Conservation (phyloP, 495 filamentous ascomycete species). For the Penicillium turbatum region DNA sequence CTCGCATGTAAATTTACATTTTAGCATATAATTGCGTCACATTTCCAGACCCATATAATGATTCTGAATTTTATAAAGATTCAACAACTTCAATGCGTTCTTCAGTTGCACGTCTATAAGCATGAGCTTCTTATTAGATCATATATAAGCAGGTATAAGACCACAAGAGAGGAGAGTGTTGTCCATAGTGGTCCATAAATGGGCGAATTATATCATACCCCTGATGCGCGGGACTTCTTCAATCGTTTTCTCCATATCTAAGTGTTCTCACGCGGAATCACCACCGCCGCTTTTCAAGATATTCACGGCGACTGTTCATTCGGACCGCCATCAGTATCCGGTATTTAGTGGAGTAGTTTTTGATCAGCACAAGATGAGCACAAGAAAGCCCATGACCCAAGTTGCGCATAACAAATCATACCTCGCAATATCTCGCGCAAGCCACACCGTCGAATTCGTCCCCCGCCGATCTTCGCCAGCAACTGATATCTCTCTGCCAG, state of each 20-base stretch:
- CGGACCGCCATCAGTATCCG: background rate
- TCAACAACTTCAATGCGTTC: too few species aligned
- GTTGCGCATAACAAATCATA: too few species aligned
- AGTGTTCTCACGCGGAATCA: background rate
- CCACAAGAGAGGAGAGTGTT: background rate
- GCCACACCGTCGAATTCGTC: conserved; percentile 29
- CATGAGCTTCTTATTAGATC: too few species aligned
- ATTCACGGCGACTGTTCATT: conserved; percentile 33
- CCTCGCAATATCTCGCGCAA: conserved; percentile 26
- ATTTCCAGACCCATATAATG: too few species aligned
- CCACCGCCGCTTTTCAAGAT: conserved; percentile 23
- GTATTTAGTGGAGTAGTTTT: too few species aligned
- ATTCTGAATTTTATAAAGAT: too few species aligned
- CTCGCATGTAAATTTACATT: too few species aligned
- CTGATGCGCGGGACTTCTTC: conserved; percentile 27
- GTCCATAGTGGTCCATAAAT: conserved; percentile 11
- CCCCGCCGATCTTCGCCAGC: conserved; percentile 36
- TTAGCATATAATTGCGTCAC: too few species aligned
- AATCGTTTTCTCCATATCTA: conserved; percentile 23
- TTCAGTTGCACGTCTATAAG: too few species aligned
- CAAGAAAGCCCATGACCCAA: too few species aligned
- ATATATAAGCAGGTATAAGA: too few species aligned
- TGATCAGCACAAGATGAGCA: too few species aligned
- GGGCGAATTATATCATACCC: conserved; percentile 21
- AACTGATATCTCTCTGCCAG: conserved; percentile 28